These are phyloP conservation scores for Leishmania braziliensis DNA, from an alignment of 208 protist genomes.

Conservation along the genomic window DNA sequence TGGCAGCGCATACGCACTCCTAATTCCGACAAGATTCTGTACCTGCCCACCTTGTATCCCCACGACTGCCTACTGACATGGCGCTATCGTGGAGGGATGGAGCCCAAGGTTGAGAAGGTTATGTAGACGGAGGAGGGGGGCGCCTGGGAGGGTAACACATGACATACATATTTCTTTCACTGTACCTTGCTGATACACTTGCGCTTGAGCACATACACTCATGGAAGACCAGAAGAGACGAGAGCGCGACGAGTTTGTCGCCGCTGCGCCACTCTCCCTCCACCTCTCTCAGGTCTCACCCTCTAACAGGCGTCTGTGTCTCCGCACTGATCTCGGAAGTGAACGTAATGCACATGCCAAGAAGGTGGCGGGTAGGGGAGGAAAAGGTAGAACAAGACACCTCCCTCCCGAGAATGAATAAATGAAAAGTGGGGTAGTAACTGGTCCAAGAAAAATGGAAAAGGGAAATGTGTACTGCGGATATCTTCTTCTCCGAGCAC, in stretches of 20 bases:
- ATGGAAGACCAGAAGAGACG: background rate
- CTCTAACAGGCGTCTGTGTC: background rate
- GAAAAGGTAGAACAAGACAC: background rate
- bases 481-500: background rate
- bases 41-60: conserved; percentile 93
- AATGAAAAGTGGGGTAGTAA: background rate
- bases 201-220: too few species aligned
- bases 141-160: background rate
- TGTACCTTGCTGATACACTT: background rate
- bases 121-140: background rate
- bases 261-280: background rate
- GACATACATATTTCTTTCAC: background rate
- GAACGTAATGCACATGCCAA: too few species aligned
- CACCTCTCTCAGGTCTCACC: too few species aligned
- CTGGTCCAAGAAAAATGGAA: background rate
- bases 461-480: background rate
- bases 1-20: conserved; percentile 84
- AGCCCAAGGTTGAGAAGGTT: conserved; percentile 20
- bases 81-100: conserved; percentile 57
- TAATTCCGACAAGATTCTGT: conserved; percentile 91
- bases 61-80: conserved; percentile 84
- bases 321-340: background rate
- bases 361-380: background rate
- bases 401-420: background rate
- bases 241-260: background rate